Conservation (phyloP, 805 yeast species). For the Cyberlindnera mississippiensis region DNA sequence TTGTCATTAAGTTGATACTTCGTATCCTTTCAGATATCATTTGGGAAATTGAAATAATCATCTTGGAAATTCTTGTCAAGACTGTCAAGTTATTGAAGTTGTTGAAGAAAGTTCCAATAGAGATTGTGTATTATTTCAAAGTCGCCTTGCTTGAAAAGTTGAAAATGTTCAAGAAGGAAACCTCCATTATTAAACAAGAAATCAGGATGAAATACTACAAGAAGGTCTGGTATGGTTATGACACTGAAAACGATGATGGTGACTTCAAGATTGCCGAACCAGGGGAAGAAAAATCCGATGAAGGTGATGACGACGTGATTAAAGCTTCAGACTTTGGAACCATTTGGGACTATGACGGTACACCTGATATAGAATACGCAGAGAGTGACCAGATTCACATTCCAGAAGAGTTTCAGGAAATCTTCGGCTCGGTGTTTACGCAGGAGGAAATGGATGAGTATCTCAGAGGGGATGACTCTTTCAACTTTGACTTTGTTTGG, state of each 20-base stretch:
- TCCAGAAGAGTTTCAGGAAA: slow-evolving; percentile 12
- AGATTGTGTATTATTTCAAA: slow-evolving; percentile 18
- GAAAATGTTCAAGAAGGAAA: slow-evolving; percentile 6
- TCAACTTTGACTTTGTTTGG: slow-evolving; percentile 13
- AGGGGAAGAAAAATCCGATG: too few species aligned
- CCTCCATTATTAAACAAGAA: background rate
- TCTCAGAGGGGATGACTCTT: slow-evolving; percentile 14
- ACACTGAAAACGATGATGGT: background rate
- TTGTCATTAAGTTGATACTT: slow-evolving; percentile 16
- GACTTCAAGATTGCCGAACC: too few species aligned
- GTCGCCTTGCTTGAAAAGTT: slow-evolving; percentile 14
- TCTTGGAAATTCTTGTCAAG: slow-evolving; percentile 16
- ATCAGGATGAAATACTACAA: slow-evolving; percentile 5
- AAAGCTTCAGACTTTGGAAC: background rate
- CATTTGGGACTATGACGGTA: slow-evolving; percentile 12
- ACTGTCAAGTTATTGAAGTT: slow-evolving; percentile 12
- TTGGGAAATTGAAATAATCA: slow-evolving; percentile 21
- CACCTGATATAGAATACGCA: slow-evolving; percentile 12
- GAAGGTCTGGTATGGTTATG: slow-evolving; percentile 12
- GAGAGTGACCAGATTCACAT: slow-evolving; percentile 6
- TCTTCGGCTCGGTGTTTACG: slow-evolving; percentile 12
- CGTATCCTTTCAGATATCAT: slow-evolving; percentile 17
- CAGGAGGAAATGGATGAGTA: slow-evolving; percentile 12
- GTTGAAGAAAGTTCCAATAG: slow-evolving; percentile 16
- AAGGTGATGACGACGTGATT: background rate